Conservation (phyloP, 1,284 basidiomycete genomes). For the Tilletia indica region DNA sequence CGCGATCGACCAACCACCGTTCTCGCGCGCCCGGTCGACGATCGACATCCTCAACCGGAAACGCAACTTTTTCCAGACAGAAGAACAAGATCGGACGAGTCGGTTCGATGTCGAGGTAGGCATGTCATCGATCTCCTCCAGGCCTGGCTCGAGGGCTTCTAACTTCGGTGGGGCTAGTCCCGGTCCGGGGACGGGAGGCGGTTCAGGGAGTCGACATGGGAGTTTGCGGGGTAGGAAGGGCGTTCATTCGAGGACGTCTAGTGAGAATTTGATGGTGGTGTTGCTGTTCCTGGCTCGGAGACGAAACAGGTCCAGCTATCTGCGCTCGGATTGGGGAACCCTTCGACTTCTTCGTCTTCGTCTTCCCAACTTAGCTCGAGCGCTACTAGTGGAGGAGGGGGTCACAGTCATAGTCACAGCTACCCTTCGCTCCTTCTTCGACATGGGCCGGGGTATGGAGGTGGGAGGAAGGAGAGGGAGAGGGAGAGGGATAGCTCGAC, state of each 20-base stretch:
- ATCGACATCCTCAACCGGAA: constrained; percentile 53
- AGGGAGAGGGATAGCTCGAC: constrained; percentile 30
- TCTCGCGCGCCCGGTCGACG: constrained; percentile 41
- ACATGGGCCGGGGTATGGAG: neutral
- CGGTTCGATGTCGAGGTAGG: constrained; percentile 24
- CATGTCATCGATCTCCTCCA: neutral
- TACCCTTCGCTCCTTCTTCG: neutral
- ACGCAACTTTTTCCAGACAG: constrained; percentile 45
- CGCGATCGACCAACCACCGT: constrained; percentile 47
- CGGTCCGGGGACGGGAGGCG: too few species aligned
- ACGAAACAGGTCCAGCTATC: neutral
- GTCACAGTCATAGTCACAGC: neutral
- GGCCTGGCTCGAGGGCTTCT: neutral
- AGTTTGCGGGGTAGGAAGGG: constrained; percentile 17
- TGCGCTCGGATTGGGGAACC: neutral
- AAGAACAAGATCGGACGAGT: constrained; percentile 47
- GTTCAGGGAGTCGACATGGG: neutral
- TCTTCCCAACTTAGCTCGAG: neutral
- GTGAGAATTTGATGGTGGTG: constrained; percentile 5
- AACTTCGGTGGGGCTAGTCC: neutral
- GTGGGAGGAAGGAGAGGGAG: neutral
- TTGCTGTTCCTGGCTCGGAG: too few species aligned
- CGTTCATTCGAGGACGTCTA: neutral
- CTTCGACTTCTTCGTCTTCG: too few species aligned
- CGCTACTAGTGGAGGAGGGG: neutral